A percentile compares a stretch with the other conserved stretches of the same genome.
Evolutionary conservation across 129 eudicot genomes (phyloP).

Genomic region (Flaveria ramosissima): DNA sequence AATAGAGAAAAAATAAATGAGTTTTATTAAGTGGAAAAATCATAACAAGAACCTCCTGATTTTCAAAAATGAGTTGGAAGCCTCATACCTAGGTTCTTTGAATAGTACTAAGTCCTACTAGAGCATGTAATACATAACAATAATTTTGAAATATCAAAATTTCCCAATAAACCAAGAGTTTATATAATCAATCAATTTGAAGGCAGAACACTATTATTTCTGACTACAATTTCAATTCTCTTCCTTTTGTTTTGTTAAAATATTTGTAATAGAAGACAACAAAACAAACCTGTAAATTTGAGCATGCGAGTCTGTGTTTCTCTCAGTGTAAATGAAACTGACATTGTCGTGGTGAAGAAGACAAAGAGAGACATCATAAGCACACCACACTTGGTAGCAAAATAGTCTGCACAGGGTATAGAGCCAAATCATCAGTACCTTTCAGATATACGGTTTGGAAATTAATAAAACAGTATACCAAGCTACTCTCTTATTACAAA

Average conservation of each 20-base stretch:
- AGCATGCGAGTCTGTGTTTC: conserved; percentile 99
- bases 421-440: not conserved
- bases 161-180: not conserved
- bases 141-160: not conserved
- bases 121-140: no score
- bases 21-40: conserved; percentile 1
- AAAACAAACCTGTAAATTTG: conserved; percentile 86
- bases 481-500: no score
- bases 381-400: conserved; percentile 97
- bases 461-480: not conserved
- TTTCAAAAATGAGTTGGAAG: not conserved
- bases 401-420: conserved; percentile 63
- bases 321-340: conserved; percentile 95
- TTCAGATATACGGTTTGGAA: not conserved
- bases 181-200: not conserved
- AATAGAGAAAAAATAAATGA: conserved; percentile 23
- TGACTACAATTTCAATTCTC: not conserved
- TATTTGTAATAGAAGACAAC: not conserved
- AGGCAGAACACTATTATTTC: not conserved
- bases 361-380: conserved; percentile 99
- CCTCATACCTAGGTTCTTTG: not conserved
- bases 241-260: not conserved
- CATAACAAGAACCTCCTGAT: not conserved
- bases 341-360: conserved; percentile 99
- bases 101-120: no score